Evolutionary conservation across 495 filamentous ascomycete genomes (phyloP).

Genomic region (Xanthoparmelia taractica): DNA sequence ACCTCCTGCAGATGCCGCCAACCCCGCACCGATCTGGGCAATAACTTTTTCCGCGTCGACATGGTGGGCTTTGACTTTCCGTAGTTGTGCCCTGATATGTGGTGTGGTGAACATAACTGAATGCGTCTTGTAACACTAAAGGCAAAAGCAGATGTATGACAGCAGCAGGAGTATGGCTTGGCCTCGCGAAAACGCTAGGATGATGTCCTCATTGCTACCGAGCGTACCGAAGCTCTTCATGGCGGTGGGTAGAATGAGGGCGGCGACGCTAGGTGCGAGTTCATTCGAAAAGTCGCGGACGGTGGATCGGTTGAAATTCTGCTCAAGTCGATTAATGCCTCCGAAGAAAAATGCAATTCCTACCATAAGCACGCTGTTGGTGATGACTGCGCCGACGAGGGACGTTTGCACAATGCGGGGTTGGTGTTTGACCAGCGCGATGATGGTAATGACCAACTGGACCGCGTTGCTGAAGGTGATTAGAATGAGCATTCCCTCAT

Average conservation of each 20-base stretch:
- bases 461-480: slow-evolving; percentile 19
- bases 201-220: neutral
- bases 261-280: slow-evolving; percentile 3
- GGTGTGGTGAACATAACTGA: neutral
- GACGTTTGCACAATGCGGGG: slow-evolving; percentile 17
- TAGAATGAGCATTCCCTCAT: slow-evolving; percentile 11
- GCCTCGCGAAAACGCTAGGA: neutral
- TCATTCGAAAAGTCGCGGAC: slow-evolving; percentile 4
- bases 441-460: slow-evolving; percentile 22
- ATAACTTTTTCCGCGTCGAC: neutral
- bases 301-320: slow-evolving; percentile 15
- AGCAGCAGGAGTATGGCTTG: slow-evolving; percentile 6
- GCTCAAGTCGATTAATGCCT: slow-evolving; percentile 17
- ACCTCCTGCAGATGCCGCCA: neutral
- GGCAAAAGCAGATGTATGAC: slow-evolving; percentile 1
- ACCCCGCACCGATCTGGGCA: neutral
- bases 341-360: slow-evolving; percentile 23
- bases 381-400: slow-evolving; percentile 19
- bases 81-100: neutral
- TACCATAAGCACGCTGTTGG: slow-evolving; percentile 21
- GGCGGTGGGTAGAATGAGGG: slow-evolving; percentile 6
- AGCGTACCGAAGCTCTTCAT: neutral
- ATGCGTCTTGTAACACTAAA: slow-evolving; percentile 1
- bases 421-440: slow-evolving; percentile 21
- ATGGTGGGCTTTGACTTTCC: neutral